Base-by-base conservation (phyloP, 352 stramenopile species). In the Globisporangium paroecandrum region DNA sequence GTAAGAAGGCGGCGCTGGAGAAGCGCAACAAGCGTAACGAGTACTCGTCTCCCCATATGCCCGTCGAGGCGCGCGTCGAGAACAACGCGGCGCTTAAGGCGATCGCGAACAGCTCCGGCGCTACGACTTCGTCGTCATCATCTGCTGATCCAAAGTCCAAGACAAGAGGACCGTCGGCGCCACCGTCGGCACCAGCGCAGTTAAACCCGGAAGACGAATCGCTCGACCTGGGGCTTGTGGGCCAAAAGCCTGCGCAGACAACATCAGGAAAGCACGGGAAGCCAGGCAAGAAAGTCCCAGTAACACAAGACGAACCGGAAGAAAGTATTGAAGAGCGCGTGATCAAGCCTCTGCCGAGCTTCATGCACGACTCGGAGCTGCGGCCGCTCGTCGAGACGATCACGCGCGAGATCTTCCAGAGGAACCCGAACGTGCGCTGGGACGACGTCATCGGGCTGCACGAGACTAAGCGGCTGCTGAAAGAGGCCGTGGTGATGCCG, bases 401-500 rank as follows among this genome's bases (percentile, higher is more conserved):
- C 53, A 94, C 85, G 54, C 76, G 90, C 46, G 95, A 98, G 65
- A 98, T 98, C 62, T 97, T 94, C 73, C 82, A 92, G 70, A 91
- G 93, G 66, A 94, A 97, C 63, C 89, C 93, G 15, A 93, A 96
- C 58, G 83, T 95, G 25, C 75, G 82, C n/a, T 98, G 90, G 90
- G 78, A 86, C 64, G 83, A 97, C 58, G 89, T 98, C 38, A 93
- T 97, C 59, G 90, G 86, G 4, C 72, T 97, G 43, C 71, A 83
- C 25, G 91, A 98, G 62, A 97, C 96, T 27, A 99, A 99, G 69
- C 77, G 95, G 22, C 69, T 99, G 25, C 74, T 98, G 18, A 95
- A 98, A 70, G 94, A 99, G 71, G 95, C 95, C 0, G 90, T 99
- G 1, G 94, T 99, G 27, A 95, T 99, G 77, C 96, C 96, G 9